Conservation (phyloP, 139 green algal species). For the Chlamydomonas asymmetrica region DNA sequence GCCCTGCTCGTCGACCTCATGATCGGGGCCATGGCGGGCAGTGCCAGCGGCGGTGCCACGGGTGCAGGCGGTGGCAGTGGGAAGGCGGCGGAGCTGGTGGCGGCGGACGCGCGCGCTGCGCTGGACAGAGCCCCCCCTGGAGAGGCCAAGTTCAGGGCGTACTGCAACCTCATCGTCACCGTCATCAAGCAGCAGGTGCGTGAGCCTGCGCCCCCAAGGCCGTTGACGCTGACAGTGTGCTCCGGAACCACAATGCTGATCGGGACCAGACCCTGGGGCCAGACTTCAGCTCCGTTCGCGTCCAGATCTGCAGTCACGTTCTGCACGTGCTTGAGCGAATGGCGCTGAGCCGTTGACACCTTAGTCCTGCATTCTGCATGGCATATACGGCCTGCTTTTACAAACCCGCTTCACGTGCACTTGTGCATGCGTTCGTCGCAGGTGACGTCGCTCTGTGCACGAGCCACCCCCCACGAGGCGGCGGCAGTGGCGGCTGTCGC, state of each 20-base stretch:
- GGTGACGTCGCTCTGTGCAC: background rate
- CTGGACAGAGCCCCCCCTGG: conserved; percentile 15
- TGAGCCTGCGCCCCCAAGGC: no score
- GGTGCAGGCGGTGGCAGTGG: conserved; percentile 2
- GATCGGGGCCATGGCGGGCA: background rate
- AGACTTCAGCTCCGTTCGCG: no score
- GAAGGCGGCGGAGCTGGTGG: conserved; percentile 2
- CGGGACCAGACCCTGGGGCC: no score
- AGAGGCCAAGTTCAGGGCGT: conserved; percentile 45
- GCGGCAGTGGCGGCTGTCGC: background rate
- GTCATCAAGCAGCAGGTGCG: conserved; percentile 44
- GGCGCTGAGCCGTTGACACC: background rate
- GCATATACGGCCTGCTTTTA: no score
- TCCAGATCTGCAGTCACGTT: no score
- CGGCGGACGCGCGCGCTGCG: conserved; percentile 4
- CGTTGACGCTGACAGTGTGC: background rate
- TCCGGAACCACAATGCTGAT: no score
- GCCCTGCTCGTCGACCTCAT: background rate
- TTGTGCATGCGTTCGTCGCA: no score
- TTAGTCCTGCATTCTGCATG: no score
- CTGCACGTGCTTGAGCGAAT: background rate
- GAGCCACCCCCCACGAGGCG: background rate
- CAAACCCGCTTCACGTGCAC: no score
- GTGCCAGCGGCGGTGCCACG: background rate
- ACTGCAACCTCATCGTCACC: conserved; percentile 33